Evolutionary conservation across 208 protist species (phyloP).

Genomic region (Acanthamoeba castellanii): DNA sequence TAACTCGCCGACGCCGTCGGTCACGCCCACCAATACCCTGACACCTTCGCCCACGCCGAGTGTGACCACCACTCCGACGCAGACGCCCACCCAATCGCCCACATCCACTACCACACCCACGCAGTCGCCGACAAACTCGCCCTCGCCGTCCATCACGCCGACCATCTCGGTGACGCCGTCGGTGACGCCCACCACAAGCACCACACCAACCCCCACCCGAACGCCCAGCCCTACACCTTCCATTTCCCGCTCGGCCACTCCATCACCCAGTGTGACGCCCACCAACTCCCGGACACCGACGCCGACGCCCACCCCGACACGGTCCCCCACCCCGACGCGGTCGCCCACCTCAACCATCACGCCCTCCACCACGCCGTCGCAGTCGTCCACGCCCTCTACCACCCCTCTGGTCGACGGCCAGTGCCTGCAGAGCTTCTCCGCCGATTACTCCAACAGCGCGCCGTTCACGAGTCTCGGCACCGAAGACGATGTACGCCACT

Average conservation of each 20-base stretch:
- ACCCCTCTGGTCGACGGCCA: neutral
- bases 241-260: neutral
- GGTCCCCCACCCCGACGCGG: neutral
- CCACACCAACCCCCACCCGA: neutral
- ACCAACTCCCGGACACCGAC: neutral
- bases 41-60: neutral
- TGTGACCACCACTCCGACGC: neutral
- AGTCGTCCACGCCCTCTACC: neutral
- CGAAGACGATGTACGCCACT: neutral
- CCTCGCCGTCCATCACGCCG: neutral
- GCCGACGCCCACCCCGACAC: neutral
- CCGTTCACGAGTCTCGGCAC: slow-evolving; percentile 1
- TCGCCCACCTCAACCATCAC: neutral
- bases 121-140: neutral
- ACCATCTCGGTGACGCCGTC: neutral
- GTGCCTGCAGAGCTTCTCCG: slow-evolving; percentile 16
- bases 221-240: neutral
- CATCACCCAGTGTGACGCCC: neutral
- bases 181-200: neutral
- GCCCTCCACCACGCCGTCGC: neutral
- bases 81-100: neutral
- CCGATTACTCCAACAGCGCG: neutral
- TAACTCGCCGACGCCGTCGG: neutral
- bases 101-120: neutral
- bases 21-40: neutral